phyloP scores from a whole-genome alignment of 441 rosid species.

The Pelargonium cotyledonis region DNA sequence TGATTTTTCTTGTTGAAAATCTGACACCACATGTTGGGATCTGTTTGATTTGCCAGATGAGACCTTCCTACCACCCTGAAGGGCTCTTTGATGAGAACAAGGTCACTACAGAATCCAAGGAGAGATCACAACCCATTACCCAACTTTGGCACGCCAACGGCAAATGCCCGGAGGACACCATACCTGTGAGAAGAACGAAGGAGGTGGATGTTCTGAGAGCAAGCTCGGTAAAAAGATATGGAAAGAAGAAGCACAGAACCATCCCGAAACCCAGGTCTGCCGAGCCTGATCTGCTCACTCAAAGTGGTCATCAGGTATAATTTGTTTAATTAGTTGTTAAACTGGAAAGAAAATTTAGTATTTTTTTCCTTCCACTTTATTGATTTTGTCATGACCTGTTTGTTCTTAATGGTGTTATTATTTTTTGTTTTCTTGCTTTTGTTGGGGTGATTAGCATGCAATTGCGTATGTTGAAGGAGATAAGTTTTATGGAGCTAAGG shows the following conservation, averaged over 20 bases:
- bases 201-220: conserved; percentile 79
- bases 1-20: background rate
- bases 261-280: conserved; percentile 82
- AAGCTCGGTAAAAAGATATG: conserved; percentile 79
- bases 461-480: conserved; percentile 93
- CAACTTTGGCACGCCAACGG: conserved; percentile 88
- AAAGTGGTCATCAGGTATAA: conserved; percentile 88
- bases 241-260: conserved; percentile 72
- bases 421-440: conserved; percentile 15
- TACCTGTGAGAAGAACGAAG: conserved; percentile 85
- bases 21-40: conserved; percentile 3
- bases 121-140: conserved; percentile 40
- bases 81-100: conserved; percentile 75
- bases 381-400: conserved; percentile 5
- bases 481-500: conserved; percentile 88
- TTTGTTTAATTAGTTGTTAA: background rate
- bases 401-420: conserved; percentile 7
- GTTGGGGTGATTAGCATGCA: conserved; percentile 56
- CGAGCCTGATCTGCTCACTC: conserved; percentile 58
- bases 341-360: background rate
- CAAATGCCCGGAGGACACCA: conserved; percentile 64
- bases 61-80: conserved; percentile 78
- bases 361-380: conserved; percentile 8
- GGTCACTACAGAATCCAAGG: conserved; percentile 41
- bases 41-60: conserved; percentile 41